Conservation (phyloP, 352 stramenopile genomes). For the Globisporangium cystogenes region DNA sequence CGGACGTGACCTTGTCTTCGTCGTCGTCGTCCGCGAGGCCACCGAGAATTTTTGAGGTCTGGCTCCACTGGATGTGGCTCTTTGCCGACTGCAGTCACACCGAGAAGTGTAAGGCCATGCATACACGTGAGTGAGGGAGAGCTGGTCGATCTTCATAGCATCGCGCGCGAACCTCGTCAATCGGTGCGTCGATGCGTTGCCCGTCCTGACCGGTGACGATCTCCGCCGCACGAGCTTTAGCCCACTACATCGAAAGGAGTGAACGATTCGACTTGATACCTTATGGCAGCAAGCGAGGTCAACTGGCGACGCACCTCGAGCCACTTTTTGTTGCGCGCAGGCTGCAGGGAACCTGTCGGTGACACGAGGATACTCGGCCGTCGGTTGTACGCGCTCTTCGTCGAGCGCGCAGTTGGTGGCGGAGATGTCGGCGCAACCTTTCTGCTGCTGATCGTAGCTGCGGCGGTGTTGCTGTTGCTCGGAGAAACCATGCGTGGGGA, state of each 20-base stretch:
- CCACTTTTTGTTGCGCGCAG: conserved; percentile 23
- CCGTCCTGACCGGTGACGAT: conserved; percentile 22
- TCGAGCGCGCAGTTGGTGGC: neutral
- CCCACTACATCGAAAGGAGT: conserved; percentile 28
- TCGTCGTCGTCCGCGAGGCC: conserved; percentile 28
- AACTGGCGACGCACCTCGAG: conserved; percentile 20
- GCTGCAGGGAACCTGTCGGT: conserved; percentile 10
- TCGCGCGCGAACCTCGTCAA: no score
- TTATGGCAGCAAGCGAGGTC: neutral
- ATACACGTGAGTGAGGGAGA: neutral
- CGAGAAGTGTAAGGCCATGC: no score
- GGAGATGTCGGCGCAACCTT: neutral
- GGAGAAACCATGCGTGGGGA: neutral
- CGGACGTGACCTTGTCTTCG: conserved; percentile 44
- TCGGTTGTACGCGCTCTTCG: conserved; percentile 1
- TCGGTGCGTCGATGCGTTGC: conserved; percentile 16
- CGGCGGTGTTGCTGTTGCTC: neutral
- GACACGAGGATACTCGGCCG: conserved; percentile 11
- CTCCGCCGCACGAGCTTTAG: conserved; percentile 28
- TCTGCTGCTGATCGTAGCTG: no score
- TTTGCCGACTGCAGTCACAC: conserved; percentile 8
- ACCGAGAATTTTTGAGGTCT: conserved; percentile 54
- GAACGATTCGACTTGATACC: neutral
- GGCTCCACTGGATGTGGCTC: conserved; percentile 61
- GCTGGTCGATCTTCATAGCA: no score